Percentiles rank a stretch among this genome's conserved stretches.
These are phyloP conservation scores for Pugionium cornutum DNA, from an alignment of 345 rosid species.

Conservation along the genomic window DNA sequence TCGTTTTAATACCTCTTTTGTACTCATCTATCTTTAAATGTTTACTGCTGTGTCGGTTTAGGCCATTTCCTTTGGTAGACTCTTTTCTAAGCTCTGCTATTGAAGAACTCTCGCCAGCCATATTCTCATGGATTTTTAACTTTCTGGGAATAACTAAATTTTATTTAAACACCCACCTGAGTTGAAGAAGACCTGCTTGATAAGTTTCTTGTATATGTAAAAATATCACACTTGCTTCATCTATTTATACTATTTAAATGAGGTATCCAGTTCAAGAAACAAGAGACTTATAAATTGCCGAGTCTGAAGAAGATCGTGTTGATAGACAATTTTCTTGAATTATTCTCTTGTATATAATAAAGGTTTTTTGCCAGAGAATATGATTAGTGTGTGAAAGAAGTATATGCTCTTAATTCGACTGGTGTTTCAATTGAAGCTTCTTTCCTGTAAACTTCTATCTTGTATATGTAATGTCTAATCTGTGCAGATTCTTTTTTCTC, in stretches of 20 bases:
- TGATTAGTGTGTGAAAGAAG: constrained; percentile 1
- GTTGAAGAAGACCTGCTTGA: too few species aligned
- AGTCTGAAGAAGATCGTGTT: not conserved
- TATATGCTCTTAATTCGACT: not conserved
- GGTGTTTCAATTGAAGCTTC: not conserved
- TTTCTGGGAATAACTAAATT: constrained; percentile 10
- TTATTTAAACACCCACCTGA: not conserved
- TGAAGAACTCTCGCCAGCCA: not conserved
- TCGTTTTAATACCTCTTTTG: constrained; percentile 14
- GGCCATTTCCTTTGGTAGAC: not conserved
- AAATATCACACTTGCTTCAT: not conserved
- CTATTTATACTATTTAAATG: not conserved
- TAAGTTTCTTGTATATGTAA: too few species aligned
- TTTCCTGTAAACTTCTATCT: constrained; percentile 3
- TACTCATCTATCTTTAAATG: not conserved
- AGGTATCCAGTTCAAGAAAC: not conserved
- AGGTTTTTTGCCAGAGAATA: not conserved
- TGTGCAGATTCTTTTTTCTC: constrained; percentile 4
- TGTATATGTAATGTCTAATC: constrained; percentile 10
- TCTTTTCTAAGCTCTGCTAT: not conserved
- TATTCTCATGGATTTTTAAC: not conserved
- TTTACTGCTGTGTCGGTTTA: constrained; percentile 25
- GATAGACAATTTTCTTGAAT: constrained; percentile 1
- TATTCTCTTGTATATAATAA: constrained; percentile 2
- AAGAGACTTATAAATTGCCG: not conserved